A percentile compares a stretch with the other conserved stretches of the same genome.
Conservation (phyloP, 306 rosid genomes). For the Corylus americana region DNA sequence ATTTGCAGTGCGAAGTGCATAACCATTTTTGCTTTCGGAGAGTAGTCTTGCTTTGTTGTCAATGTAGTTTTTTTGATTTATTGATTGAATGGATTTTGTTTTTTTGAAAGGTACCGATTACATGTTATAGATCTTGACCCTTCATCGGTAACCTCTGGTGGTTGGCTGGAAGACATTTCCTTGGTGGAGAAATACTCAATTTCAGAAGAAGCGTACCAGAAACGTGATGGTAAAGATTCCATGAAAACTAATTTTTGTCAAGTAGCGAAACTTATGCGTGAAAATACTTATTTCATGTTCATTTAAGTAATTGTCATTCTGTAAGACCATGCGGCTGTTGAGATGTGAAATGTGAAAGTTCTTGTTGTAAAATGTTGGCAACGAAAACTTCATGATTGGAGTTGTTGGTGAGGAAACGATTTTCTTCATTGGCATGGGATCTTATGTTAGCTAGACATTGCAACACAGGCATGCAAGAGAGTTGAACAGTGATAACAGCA, state of each 20-base stretch:
- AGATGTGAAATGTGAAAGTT: neutral
- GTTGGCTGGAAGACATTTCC: constrained; percentile 97
- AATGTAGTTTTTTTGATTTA: constrained; percentile 10
- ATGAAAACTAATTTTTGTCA: neutral
- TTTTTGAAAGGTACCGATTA: constrained; percentile 60
- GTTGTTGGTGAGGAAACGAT: neutral
- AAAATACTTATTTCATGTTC: neutral
- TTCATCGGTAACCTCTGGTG: constrained; percentile 84
- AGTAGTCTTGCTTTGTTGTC: neutral
- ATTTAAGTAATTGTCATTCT: constrained; percentile 1
- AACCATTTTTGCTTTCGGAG: neutral
- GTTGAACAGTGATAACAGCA: neutral
- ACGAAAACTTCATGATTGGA: neutral
- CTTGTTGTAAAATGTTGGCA: neutral
- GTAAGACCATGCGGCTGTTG: neutral
- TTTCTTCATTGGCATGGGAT: neutral
- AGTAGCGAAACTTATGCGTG: neutral
- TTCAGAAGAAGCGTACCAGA: constrained; percentile 79
- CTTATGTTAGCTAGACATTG: neutral
- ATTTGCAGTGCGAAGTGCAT: neutral
- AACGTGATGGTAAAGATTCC: constrained; percentile 59
- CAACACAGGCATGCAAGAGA: neutral
- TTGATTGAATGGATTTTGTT: constrained; percentile 14
- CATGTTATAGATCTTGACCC: constrained; percentile 86
- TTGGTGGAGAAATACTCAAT: constrained; percentile 80